Evolutionary conservation across 768 basidiomycete genomes (phyloP).

Genomic region (Tulasnella sp.): DNA sequence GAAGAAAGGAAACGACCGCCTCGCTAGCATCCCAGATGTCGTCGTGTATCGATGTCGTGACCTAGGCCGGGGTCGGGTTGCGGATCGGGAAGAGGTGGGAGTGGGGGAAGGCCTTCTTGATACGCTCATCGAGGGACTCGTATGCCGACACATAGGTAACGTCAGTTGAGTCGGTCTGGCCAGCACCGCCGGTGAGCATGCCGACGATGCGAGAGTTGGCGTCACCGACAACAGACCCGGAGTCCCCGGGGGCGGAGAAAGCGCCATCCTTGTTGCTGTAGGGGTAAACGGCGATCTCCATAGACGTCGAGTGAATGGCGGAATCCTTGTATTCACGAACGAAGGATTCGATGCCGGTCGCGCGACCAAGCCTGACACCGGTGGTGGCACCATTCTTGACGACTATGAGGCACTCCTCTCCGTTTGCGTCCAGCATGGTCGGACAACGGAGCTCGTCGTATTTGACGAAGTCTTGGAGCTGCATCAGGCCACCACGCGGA

Average conservation of each 20-base stretch:
- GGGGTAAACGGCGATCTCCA: slow-evolving; percentile 14
- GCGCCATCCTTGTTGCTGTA: slow-evolving; percentile 14
- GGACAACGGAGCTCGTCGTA: slow-evolving; percentile 24
- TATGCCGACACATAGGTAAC: slow-evolving; percentile 28
- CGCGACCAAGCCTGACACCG: slow-evolving; percentile 16
- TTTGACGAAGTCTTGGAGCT: slow-evolving; percentile 23
- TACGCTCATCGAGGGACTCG: slow-evolving; percentile 25
- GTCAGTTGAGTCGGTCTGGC: slow-evolving; percentile 22
- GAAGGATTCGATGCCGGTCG: slow-evolving; percentile 15
- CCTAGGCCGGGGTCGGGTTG: slow-evolving; percentile 11
- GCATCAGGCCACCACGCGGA: slow-evolving; percentile 27
- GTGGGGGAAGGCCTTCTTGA: slow-evolving; percentile 28
- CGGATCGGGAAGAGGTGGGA: slow-evolving; percentile 22
- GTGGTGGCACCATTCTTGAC: slow-evolving; percentile 17
- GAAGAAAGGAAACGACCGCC: slow-evolving; percentile 4
- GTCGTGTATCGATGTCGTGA: not conserved
- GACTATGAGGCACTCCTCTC: slow-evolving; percentile 12
- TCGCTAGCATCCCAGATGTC: not conserved
- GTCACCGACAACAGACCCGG: slow-evolving; percentile 21
- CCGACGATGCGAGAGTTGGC: slow-evolving; percentile 18
- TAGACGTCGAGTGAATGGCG: slow-evolving; percentile 22
- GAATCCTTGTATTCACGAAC: slow-evolving; percentile 17
- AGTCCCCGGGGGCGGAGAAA: slow-evolving; percentile 22
- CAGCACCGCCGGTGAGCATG: slow-evolving; percentile 22
- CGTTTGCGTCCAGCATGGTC: slow-evolving; percentile 24